Evolutionary conservation across 345 rosid genomes (phyloP).

Genomic region (Salix koriyanagi): DNA sequence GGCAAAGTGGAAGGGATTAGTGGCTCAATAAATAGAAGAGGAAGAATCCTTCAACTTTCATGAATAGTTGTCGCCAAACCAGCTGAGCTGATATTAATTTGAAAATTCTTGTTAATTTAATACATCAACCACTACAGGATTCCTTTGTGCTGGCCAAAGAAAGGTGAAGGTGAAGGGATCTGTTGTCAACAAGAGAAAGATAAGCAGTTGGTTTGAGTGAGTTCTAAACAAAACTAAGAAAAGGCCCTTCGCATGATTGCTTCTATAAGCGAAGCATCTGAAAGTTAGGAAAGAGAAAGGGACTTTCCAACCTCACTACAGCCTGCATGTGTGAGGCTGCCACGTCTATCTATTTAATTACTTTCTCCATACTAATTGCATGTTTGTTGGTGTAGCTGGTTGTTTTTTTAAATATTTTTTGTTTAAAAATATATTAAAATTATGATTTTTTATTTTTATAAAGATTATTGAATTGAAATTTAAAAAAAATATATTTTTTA

Average conservation of each 20-base stretch:
- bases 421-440: too few species aligned
- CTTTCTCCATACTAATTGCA: not conserved
- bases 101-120: too few species aligned
- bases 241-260: slow-evolving; percentile 2
- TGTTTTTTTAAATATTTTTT: too few species aligned
- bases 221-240: slow-evolving; percentile 13
- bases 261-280: slow-evolving; percentile 9
- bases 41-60: not conserved
- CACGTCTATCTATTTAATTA: slow-evolving; percentile 26
- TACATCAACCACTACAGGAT: slow-evolving; percentile 7
- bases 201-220: slow-evolving; percentile 39
- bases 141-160: not conserved
- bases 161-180: slow-evolving; percentile 2
- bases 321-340: slow-evolving; percentile 38
- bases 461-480: too few species aligned
- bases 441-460: too few species aligned
- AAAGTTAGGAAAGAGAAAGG: slow-evolving; percentile 52
- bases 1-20: not conserved
- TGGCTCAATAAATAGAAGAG: too few species aligned
- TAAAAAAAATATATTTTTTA: too few species aligned
- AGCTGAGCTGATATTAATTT: too few species aligned
- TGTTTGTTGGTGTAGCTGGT: too few species aligned
- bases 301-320: slow-evolving; percentile 89
- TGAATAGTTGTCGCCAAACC: not conserved
- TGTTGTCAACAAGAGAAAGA: not conserved